phyloP scores from a whole-genome alignment of 2,329 filamentous ascomycete species.

The Paradendryphiella salina region DNA sequence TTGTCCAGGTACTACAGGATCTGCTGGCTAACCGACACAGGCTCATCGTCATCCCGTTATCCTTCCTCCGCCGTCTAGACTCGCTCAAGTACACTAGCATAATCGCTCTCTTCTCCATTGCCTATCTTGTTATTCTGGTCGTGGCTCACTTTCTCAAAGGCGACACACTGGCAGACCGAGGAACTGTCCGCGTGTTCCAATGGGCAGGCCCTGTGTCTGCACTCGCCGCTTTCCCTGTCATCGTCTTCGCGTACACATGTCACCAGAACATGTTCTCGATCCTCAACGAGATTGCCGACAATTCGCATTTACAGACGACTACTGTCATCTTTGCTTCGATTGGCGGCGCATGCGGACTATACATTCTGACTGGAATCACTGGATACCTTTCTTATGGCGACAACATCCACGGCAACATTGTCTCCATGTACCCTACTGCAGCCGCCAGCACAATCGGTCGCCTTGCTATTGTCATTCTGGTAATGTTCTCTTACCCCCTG shows the following conservation, averaged over 20 bases:
- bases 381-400: conserved; percentile 96
- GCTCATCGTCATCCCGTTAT: conserved; percentile 90
- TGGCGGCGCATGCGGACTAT: conserved; percentile 82
- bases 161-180: conserved; percentile 74
- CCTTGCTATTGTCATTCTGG: conserved; percentile 90
- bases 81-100: conserved; percentile 97
- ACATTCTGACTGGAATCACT: conserved; percentile 89
- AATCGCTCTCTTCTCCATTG: conserved; percentile 87
- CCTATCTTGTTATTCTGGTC: conserved; percentile 89
- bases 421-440: conserved; percentile 70
- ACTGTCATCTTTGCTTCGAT: conserved; percentile 82
- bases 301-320: conserved; percentile 76
- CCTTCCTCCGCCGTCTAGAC: conserved; percentile 86
- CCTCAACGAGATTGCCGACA: conserved; percentile 88
- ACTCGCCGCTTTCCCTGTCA: conserved; percentile 86
- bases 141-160: conserved; percentile 84
- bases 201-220: conserved; percentile 80
- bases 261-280: conserved; percentile 99
- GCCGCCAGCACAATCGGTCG: conserved; percentile 88
- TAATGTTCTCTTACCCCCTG: conserved; percentile 94
- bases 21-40: conserved; percentile 47
- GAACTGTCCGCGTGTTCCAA: conserved; percentile 72
- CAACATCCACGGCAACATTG: conserved; percentile 86
- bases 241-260: conserved; percentile 99
- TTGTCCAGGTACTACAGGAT: too few relatives aligned